Conservation (phyloP, 2,329 filamentous ascomycete species). For the Exophiala calicioides region DNA sequence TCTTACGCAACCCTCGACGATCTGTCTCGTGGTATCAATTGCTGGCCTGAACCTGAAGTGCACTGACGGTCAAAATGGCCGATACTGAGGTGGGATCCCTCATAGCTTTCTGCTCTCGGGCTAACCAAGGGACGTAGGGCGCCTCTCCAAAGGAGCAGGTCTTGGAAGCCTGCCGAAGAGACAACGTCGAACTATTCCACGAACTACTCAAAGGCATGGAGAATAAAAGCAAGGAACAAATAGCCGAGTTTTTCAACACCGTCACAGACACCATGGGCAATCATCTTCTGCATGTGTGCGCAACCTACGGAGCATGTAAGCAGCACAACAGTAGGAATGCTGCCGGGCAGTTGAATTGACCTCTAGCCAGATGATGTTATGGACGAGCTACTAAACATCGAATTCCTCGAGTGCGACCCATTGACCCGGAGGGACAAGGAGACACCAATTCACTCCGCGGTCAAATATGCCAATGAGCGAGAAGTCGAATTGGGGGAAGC, state of each 20-base stretch:
- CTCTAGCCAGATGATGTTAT: constrained; percentile 46
- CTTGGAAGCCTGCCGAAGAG: constrained; percentile 87
- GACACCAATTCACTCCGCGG: constrained; percentile 48
- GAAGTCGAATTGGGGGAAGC: constrained; percentile 44
- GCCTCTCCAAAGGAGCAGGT: constrained; percentile 82
- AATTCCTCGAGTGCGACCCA: constrained; percentile 52
- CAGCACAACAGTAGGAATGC: constrained; percentile 26
- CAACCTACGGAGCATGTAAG: constrained; percentile 80
- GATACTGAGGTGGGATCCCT: constrained; percentile 48
- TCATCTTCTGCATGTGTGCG: constrained; percentile 86
- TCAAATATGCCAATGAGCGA: constrained; percentile 50
- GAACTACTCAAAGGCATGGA: constrained; percentile 68
- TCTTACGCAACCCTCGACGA: too few species aligned
- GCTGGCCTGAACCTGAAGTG: too few species aligned
- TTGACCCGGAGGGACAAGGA: constrained; percentile 49
- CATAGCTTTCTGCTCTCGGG: constrained; percentile 4
- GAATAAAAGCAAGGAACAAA: constrained; percentile 60
- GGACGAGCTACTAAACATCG: constrained; percentile 50
- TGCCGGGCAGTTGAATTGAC: constrained; percentile 3
- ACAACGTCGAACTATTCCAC: constrained; percentile 82
- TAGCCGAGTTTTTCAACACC: constrained; percentile 78
- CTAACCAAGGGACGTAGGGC: constrained; percentile 57
- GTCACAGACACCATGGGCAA: constrained; percentile 85
- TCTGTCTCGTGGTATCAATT: too few species aligned
- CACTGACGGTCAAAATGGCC: constrained; percentile 43